Evolutionary conservation across 495 filamentous ascomycete species (phyloP), one percentile per base, ranked within the genome.

Genomic region (Wilcoxina mikolae): DNA sequence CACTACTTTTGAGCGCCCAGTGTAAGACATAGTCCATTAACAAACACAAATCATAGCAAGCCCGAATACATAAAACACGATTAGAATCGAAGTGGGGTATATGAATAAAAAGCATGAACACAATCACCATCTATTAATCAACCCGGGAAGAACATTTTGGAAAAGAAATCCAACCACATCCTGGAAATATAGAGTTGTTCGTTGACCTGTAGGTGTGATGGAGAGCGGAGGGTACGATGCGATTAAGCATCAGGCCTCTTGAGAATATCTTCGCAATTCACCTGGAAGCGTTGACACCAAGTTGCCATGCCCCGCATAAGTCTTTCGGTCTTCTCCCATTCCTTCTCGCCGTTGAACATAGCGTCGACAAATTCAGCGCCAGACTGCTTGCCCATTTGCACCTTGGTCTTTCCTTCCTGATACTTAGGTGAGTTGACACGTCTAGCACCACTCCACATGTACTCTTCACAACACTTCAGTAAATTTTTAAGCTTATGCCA

Each of bases 351-450:
- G 60, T 91, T 93, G 65, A 96, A 98, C 58, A 98, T 86, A 44
- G 89, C 86, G 65, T 95, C 85, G 62, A 98, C 90, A 66, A 98
- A 96, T 76, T 95, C 93, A 60, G 82, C 83, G 35, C 93, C 93
- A 55, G 86, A 85, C 66, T 87, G 87, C 75, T 88, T 85, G 62
- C 91, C 93, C 74, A 95, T 87, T 57, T 81, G 80, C 33, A 84
- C 74, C 23, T 77, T 72, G 59, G 80, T 78, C 62, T 78, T 78
- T 53, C 77, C 73, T 35, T 73, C 73, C 70, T 81, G 74, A 62
- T 67, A 69, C 58, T 72, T 73, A 67, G 73, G 70, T 44, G 71
- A 72, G 57, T 76, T 72, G 20, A 62, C 77, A 39, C 76, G 76
- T 71, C 78, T 80, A 20, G 82, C 83, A 9, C 77, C 82, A 68